Conservation (phyloP, 352 stramenopile species). For the Pythium angustatum region DNA sequence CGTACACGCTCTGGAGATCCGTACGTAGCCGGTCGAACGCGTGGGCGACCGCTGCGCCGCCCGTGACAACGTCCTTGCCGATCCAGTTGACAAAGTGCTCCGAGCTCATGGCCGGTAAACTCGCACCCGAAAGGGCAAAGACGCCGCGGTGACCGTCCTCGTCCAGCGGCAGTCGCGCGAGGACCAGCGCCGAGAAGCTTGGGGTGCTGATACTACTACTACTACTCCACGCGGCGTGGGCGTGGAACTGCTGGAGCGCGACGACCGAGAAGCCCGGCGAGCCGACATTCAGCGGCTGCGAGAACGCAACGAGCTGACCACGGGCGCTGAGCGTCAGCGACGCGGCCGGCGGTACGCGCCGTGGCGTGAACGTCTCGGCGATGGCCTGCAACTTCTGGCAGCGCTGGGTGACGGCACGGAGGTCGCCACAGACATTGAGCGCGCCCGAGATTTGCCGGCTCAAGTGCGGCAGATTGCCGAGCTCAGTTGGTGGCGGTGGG, state of each 20-base stretch:
- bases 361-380: constrained; percentile 40
- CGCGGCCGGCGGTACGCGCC: not conserved
- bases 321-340: constrained; percentile 51
- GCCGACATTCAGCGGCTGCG: constrained; percentile 53
- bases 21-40: constrained; percentile 54
- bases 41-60: not conserved
- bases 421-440: constrained; percentile 67
- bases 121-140: constrained; percentile 48
- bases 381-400: constrained; percentile 50
- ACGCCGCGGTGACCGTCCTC: constrained; percentile 58
- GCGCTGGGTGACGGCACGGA: constrained; percentile 43
- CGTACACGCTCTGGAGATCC: constrained; percentile 60
- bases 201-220: not conserved
- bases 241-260: constrained; percentile 15
- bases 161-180: constrained; percentile 41
- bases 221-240: not conserved
- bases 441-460: constrained; percentile 70
- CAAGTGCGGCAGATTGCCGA: constrained; percentile 61
- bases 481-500: constrained; percentile 37
- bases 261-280: constrained; percentile 39
- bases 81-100: constrained; percentile 69
- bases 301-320: constrained; percentile 53
- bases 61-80: constrained; percentile 37
- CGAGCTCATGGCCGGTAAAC: constrained; percentile 46
- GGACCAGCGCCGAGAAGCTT: not conserved